These are phyloP conservation scores for Talaromyces thailandensis DNA, from an alignment of 495 filamentous ascomycete genomes.

Conservation along the genomic window DNA sequence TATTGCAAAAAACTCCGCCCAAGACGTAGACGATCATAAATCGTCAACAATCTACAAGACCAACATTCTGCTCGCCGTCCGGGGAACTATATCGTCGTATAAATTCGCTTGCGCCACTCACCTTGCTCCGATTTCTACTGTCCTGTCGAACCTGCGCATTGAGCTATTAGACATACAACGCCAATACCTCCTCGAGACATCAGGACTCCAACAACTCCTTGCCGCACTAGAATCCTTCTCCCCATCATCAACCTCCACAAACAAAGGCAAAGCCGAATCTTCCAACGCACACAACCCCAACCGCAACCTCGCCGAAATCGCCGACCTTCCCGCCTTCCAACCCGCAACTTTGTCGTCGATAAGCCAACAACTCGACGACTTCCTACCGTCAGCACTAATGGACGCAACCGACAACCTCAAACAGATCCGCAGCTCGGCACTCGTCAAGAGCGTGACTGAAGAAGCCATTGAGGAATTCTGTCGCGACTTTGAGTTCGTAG, in stretches of 20 bases:
- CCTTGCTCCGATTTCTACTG: constrained; percentile 20
- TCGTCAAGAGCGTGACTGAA: constrained; percentile 69
- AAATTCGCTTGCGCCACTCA: constrained; percentile 37
- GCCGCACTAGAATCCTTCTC: constrained; percentile 44
- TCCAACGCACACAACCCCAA: constrained; percentile 28
- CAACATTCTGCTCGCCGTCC: constrained; percentile 64
- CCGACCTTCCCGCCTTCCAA: constrained; percentile 50
- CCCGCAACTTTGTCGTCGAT: constrained; percentile 51
- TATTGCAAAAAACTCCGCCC: constrained; percentile 59
- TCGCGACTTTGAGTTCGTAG: constrained; percentile 82
- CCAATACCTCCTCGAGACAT: constrained; percentile 59
- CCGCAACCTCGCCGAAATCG: constrained; percentile 41
- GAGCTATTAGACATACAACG: constrained; percentile 38
- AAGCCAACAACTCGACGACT: constrained; percentile 78
- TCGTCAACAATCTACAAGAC: constrained; percentile 65
- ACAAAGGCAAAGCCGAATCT: constrained; percentile 20
- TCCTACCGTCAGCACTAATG: constrained; percentile 86
- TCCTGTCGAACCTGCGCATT: constrained; percentile 29
- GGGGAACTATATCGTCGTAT: constrained; percentile 28
- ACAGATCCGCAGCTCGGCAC: constrained; percentile 52
- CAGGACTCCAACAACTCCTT: constrained; percentile 65
- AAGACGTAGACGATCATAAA: constrained; percentile 45
- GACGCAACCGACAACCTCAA: constrained; percentile 79
- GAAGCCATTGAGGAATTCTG: constrained; percentile 82
- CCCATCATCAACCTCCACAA: constrained; percentile 6